Evolutionary conservation across 495 filamentous ascomycete species (phyloP), one percentile per base, ranked within the genome.

Genomic region (Patellaria atrata): DNA sequence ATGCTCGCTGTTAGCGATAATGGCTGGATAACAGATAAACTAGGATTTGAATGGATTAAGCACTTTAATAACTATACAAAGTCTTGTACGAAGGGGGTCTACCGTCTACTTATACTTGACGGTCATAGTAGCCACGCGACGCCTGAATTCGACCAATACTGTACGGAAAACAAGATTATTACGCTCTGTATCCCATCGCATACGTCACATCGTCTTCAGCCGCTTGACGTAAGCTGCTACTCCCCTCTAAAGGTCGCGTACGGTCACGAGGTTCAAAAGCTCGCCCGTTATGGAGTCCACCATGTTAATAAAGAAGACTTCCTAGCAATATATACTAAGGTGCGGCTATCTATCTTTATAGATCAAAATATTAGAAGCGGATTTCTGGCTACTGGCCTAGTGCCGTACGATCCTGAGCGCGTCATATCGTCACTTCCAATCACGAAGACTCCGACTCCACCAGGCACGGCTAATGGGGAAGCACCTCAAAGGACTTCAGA

Each of bases 11-110:
- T 47, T 25, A 33, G 17, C 14, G 22, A 44, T 22, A 47, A 44
- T 25, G 17, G 40, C 33, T 47, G 22, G 40, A 47, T 18, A 21
- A 44, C 30, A 17, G 36, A 45, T 27, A 9, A 35, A 14, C n/a
- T n/a, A n/a, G n/a, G n/a, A n/a, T n/a, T n/a, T n/a, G n/a, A n/a
- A n/a, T n/a, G n/a, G n/a, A n/a, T n/a, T n/a, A n/a, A n/a, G n/a
- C n/a, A n/a, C n/a, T n/a, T n/a, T n/a, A n/a, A n/a, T n/a, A n/a
- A n/a, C n/a, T n/a, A n/a, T n/a, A n/a, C n/a, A n/a, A n/a, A n/a
- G n/a, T n/a, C n/a, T n/a, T n/a, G n/a, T n/a, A n/a, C n/a, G n/a
- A n/a, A n/a, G n/a, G 28, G 28, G 17, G 28, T 14, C 6, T 30
- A 30, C 13, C 28, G 28, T 13, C 28, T 30, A 13, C 28, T 30